phyloP scores from a whole-genome alignment of 495 filamentous ascomycete genomes.

The Penicillium waksmanii region DNA sequence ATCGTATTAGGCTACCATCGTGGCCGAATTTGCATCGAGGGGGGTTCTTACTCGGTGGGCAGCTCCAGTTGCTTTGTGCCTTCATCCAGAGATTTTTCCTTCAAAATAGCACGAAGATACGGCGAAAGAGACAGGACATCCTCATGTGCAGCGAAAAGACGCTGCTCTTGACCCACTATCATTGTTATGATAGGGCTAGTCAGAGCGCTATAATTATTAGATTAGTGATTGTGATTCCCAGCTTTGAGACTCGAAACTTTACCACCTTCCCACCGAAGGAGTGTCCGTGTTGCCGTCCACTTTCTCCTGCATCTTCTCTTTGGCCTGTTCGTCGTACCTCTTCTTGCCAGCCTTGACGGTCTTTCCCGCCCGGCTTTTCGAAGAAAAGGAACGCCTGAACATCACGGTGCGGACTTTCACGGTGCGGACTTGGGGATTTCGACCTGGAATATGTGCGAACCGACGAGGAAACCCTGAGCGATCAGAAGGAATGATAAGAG shows the following conservation, averaged over 20 bases:
- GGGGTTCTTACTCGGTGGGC: conserved; percentile 56
- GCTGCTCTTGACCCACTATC: conserved; percentile 76
- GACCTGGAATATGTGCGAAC: conserved; percentile 19
- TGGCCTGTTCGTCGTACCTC: conserved; percentile 70
- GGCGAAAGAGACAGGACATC: conserved; percentile 64
- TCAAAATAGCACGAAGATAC: conserved; percentile 58
- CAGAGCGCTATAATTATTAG: conserved; percentile 50
- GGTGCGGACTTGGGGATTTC: conserved; percentile 35
- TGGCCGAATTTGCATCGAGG: not conserved
- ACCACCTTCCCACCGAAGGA: conserved; percentile 53
- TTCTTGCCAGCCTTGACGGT: conserved; percentile 73
- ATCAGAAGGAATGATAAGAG: conserved; percentile 43
- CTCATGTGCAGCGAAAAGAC: conserved; percentile 76
- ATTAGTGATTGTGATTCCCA: conserved; percentile 31
- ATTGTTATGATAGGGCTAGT: conserved; percentile 83
- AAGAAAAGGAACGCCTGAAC: conserved; percentile 84
- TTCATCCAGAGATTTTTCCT: conserved; percentile 60
- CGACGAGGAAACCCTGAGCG: conserved; percentile 28
- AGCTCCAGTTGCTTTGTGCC: conserved; percentile 59
- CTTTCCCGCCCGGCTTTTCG: conserved; percentile 78
- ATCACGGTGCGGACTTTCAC: conserved; percentile 60
- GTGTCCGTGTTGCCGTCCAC: conserved; percentile 60
- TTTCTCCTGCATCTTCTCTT: conserved; percentile 74
- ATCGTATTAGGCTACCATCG: not conserved
- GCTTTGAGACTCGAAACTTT: conserved; percentile 19